Percentiles rank a stretch among this genome's conserved stretches.
Conservation (phyloP, 2,329 filamentous ascomycete species). For the Aschersonia sp. region DNA sequence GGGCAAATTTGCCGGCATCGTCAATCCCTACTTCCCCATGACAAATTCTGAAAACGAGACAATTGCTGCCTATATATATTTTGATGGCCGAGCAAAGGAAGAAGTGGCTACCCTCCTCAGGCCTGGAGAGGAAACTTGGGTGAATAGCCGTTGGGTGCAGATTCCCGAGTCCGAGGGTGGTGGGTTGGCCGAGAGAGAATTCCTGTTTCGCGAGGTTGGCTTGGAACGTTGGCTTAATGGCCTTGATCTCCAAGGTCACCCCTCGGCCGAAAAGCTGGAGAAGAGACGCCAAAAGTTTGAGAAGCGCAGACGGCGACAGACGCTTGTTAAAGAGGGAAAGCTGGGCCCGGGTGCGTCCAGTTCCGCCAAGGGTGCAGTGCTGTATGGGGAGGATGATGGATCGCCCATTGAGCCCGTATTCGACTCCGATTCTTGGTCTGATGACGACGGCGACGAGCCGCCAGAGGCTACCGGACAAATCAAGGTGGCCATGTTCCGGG, state of each 20-base stretch:
- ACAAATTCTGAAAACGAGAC: conserved; percentile 92
- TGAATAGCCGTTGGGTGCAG: conserved; percentile 96
- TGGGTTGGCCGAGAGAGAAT: conserved; percentile 88
- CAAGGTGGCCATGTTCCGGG: conserved; percentile 91
- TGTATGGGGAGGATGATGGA: conserved; percentile 65
- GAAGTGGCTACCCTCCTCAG: conserved; percentile 89
- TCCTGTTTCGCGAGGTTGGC: conserved; percentile 91
- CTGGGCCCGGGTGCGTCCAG: conserved; percentile 19
- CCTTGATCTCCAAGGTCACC: conserved; percentile 83
- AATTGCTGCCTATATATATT: conserved; percentile 97
- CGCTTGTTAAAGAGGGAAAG: conserved; percentile 24
- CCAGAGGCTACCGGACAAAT: conserved; percentile 95
- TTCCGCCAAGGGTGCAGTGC: conserved; percentile 42
- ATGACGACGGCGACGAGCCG: conserved; percentile 72
- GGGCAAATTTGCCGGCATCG: conserved; percentile 33
- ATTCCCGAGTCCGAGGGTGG: conserved; percentile 83
- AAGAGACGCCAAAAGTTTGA: conserved; percentile 72
- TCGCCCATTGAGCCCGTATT: conserved; percentile 56
- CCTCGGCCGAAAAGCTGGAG: conserved; percentile 79
- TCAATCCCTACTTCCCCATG: conserved; percentile 80
- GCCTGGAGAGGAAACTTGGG: conserved; percentile 95
- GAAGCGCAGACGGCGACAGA: conserved; percentile 50
- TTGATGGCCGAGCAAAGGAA: conserved; percentile 87
- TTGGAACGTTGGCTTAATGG: conserved; percentile 94
- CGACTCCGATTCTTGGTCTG: conserved; percentile 62